phyloP scores from a whole-genome alignment of 148 eudicot species.

The Rhododendron williamsianum region DNA sequence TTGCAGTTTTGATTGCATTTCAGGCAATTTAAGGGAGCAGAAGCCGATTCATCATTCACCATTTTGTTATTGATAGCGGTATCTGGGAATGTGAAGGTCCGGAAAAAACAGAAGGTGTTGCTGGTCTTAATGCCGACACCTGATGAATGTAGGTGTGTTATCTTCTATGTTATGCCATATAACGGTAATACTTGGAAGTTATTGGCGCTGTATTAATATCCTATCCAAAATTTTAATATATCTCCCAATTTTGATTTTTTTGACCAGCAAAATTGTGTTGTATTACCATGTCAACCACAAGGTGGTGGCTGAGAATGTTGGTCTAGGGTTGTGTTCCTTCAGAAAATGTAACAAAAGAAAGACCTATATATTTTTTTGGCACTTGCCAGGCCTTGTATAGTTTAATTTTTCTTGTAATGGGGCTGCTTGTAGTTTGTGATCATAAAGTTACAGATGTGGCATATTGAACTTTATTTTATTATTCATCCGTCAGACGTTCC shows the following conservation, averaged over 20 bases:
- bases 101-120: not conserved
- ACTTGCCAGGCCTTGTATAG: not conserved
- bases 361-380: not conserved
- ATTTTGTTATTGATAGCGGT: not conserved
- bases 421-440: not conserved
- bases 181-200: not conserved
- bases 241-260: not conserved
- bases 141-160: not conserved
- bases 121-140: not conserved
- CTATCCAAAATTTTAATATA: not conserved
- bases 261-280: not conserved
- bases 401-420: not conserved
- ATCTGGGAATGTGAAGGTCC: not conserved
- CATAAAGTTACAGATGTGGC: not conserved
- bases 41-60: not conserved
- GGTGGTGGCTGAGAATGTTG: slow-evolving; percentile 1
- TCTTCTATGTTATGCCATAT: not conserved
- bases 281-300: not conserved
- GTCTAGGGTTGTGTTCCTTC: not conserved
- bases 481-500: not conserved
- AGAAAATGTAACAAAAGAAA: not conserved
- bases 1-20: not conserved
- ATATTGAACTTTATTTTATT: not conserved
- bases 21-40: not conserved
- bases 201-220: not conserved